These are phyloP conservation scores for Paramecium tetraurelia DNA, from an alignment of 73 alveolate genomes.

Conservation along the genomic window DNA sequence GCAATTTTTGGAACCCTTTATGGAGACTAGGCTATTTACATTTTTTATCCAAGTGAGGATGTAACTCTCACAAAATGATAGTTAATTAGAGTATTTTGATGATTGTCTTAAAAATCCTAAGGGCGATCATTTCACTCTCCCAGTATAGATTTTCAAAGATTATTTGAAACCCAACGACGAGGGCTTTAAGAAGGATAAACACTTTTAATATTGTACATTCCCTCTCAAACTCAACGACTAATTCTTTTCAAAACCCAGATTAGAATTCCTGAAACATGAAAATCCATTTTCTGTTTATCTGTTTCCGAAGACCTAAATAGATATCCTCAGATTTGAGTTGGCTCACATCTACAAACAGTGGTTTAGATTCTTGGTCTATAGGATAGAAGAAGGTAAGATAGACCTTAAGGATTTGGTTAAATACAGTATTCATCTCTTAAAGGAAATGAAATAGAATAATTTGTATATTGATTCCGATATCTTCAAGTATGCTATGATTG, in stretches of 20 bases:
- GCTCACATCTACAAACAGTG: not conserved
- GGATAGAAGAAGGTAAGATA: not conserved
- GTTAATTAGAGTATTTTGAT: slow-evolving; percentile 21
- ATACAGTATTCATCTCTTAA: not conserved
- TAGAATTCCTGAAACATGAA: not conserved
- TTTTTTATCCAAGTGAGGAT: not conserved
- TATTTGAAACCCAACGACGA: not conserved
- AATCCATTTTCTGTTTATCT: not conserved
- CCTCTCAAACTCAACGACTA: not conserved
- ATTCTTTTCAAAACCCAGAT: slow-evolving; percentile 5
- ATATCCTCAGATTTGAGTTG: not conserved
- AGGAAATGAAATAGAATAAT: not conserved
- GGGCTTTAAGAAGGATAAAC: not conserved
- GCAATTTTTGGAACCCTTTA: not conserved
- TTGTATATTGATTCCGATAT: not conserved
- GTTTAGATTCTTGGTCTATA: not conserved
- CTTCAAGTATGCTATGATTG: not conserved
- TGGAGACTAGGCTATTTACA: not conserved
- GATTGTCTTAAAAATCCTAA: not conserved
- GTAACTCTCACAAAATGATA: not conserved
- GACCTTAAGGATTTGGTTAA: not conserved
- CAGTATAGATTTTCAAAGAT: not conserved
- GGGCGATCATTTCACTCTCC: not conserved
- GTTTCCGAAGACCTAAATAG: not conserved
- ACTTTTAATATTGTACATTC: not conserved